Percentiles rank a stretch among this genome's conserved stretches.
phyloP scores from a whole-genome alignment of 495 filamentous ascomycete species.

The Aspergillus panamensis region DNA sequence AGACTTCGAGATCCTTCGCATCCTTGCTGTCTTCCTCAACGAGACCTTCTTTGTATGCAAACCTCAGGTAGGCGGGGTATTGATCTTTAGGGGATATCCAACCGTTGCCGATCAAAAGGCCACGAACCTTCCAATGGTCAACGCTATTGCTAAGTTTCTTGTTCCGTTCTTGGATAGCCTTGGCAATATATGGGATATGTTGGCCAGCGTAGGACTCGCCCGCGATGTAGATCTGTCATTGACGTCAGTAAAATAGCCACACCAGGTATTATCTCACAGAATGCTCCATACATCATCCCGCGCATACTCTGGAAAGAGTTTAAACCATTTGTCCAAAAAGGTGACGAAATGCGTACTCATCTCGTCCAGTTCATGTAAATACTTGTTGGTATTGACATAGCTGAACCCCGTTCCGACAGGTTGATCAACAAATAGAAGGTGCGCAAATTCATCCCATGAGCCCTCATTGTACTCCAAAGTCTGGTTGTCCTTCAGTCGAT shows the following conservation, averaged over 20 bases:
- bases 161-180: conserved; percentile 83
- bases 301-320: conserved; percentile 86
- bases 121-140: conserved; percentile 71
- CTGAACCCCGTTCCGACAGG: conserved; percentile 96
- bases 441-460: conserved; percentile 96
- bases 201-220: conserved; percentile 97
- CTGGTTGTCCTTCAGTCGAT: conserved; percentile 73
- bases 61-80: conserved; percentile 83
- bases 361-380: conserved; percentile 75
- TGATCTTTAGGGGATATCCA: conserved; percentile 92
- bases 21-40: conserved; percentile 60
- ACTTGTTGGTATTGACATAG: conserved; percentile 85
- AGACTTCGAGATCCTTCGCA: conserved; percentile 63
- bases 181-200: conserved; percentile 93
- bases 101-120: conserved; percentile 91
- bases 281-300: conserved; percentile 75
- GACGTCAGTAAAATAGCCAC: conserved; percentile 27
- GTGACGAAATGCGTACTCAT: conserved; percentile 86
- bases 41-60: conserved; percentile 69
- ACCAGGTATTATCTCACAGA: conserved; percentile 1
- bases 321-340: conserved; percentile 89
- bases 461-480: conserved; percentile 80
- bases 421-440: conserved; percentile 93
- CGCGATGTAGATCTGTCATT: conserved; percentile 75
- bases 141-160: conserved; percentile 31